phyloP scores from a whole-genome alignment of 305 asterid genomes.

The Ajuga reptans region DNA sequence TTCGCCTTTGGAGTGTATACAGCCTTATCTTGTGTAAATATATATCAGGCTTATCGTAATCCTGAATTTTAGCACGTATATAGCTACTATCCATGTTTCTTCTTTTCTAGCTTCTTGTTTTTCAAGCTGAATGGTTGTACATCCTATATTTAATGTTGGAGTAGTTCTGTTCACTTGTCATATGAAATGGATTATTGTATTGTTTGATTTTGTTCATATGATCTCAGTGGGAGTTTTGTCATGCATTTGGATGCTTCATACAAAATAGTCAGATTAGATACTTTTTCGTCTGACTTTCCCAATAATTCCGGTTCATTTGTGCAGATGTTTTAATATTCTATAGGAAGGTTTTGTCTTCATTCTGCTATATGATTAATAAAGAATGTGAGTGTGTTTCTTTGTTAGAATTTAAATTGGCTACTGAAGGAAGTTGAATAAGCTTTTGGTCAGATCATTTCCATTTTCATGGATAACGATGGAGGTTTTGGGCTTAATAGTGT shows the following conservation, averaged over 20 bases:
- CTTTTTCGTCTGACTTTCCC: neutral
- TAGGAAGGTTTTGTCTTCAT: neutral
- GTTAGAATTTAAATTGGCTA: neutral
- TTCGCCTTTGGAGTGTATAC: neutral
- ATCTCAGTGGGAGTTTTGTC: neutral
- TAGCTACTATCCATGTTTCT: neutral
- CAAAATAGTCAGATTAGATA: neutral
- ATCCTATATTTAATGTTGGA: neutral
- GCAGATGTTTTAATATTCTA: neutral
- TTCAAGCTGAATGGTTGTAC: neutral
- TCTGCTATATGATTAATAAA: neutral
- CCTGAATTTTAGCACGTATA: neutral
- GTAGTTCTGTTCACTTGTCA: neutral
- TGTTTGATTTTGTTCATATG: neutral
- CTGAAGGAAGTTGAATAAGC: conserved; percentile 15
- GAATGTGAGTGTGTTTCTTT: neutral
- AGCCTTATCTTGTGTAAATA: neutral
- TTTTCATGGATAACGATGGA: conserved; percentile 43
- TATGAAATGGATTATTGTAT: neutral
- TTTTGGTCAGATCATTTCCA: neutral
- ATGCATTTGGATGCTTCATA: neutral
- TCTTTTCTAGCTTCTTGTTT: neutral
- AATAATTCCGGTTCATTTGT: neutral
- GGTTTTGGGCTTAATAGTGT: conserved; percentile 26
- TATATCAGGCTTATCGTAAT: neutral